Evolutionary conservation across 352 stramenopile species (phyloP), one percentile per base, ranked within the genome.

Genomic region (Phytophthora uliginosa): DNA sequence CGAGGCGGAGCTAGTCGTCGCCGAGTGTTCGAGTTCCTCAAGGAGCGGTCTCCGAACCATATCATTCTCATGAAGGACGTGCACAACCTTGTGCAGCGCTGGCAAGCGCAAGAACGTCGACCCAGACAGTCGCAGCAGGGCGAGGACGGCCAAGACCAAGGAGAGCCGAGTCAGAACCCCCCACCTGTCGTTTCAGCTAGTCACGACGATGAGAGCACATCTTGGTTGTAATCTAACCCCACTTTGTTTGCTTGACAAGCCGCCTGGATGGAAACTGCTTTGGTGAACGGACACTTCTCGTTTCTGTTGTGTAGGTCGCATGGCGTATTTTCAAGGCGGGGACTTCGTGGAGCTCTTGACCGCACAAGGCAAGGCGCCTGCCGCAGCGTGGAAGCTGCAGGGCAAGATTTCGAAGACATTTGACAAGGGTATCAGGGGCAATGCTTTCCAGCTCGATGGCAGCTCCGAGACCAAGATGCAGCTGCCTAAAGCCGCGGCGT

Each of bases 311-410:
- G 57, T 36, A 55, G 45, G 38, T 28, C n/a, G 9, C 17, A 48
- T 78, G 70, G 59, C 81, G 51, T 95, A 91, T 69, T 96, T 95
- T 47, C 89, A 95, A 77, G 89, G 89, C 24, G 87, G 89, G 4
- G 86, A 93, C 65, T 92, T 82, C 63, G 84, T 96, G 15, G 91
- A 97, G 76, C 72, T 97, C 12, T 76, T 97, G 65, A 92, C 78
- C 59, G 86, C 88, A 24, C 86, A 95, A 58, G 90, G 90, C 34
- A 95, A 93, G 48, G 64, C 88, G 4, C 89, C 91, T 3, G 82
- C 86, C 0, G 75, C 84, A 1, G 74, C 76, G 9, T 95, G 90
- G 87, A 93, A 91, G 53, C 63, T 95, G 10, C 77, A 90, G 40
- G 90, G 89, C 2, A 95, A 95, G 70, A 90, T 96, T 59, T 66